Percentiles rank a stretch among this genome's conserved stretches.
phyloP scores from a whole-genome alignment of 2,329 filamentous ascomycete species.

The Pseudopyricularia cyperi region DNA sequence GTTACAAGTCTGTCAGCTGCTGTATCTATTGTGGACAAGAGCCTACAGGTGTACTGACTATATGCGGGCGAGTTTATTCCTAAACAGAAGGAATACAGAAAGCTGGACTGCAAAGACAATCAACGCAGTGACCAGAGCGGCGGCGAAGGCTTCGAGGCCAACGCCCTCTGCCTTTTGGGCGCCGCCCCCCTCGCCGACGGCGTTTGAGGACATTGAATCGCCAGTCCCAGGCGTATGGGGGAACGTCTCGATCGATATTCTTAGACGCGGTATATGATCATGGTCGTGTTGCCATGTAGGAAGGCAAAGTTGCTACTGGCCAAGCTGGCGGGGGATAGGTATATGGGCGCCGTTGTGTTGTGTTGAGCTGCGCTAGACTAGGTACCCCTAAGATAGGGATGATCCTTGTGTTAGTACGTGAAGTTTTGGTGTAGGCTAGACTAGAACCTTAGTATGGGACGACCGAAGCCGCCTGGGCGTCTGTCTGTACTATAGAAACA shows the following conservation, averaged over 20 bases:
- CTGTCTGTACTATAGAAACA: neutral
- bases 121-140: slow-evolving; percentile 49
- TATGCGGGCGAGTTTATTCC: slow-evolving; percentile 68
- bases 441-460: neutral
- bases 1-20: neutral
- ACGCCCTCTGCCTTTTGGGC: slow-evolving; percentile 17
- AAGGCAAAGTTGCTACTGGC: neutral
- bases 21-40: neutral
- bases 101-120: slow-evolving; percentile 52
- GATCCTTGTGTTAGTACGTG: neutral
- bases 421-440: neutral
- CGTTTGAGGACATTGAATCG: neutral
- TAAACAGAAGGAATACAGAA: slow-evolving; percentile 60
- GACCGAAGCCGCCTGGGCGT: neutral
- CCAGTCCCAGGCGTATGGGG: neutral
- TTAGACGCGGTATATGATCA: neutral
- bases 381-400: too few species aligned
- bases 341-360: neutral
- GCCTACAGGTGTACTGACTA: slow-evolving; percentile 46
- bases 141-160: slow-evolving; percentile 44
- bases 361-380: neutral
- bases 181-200: neutral
- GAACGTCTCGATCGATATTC: neutral
- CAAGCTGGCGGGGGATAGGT: neutral
- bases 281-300: neutral